Conservation (phyloP, 2,329 filamentous ascomycete genomes). For the Phyllosticta citrichinensis region DNA sequence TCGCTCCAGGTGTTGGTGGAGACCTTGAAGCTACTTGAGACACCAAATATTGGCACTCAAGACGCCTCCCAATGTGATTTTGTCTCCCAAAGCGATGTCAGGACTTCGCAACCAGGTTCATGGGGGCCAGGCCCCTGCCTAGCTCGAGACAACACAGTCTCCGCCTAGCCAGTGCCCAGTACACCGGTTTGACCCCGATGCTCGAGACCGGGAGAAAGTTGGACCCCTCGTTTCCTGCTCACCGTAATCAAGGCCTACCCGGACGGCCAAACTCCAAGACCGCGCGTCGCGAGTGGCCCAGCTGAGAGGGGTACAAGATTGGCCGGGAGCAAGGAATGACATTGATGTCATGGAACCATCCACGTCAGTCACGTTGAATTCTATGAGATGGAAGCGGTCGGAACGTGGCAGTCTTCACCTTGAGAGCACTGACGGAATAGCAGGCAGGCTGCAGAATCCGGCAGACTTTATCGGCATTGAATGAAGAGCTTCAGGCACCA, state of each 20-base stretch:
- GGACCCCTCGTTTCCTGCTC: too few relatives aligned
- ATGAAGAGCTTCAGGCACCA: not conserved
- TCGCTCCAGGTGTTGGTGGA: not conserved
- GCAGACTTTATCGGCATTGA: not conserved
- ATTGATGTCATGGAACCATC: not conserved
- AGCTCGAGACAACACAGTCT: not conserved
- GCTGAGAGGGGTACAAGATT: not conserved
- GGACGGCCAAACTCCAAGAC: not conserved
- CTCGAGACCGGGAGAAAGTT: not conserved
- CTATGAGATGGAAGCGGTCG: not conserved
- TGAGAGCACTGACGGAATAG: not conserved
- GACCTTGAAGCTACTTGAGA: not conserved
- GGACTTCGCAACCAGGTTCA: not conserved
- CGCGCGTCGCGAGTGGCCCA: not conserved
- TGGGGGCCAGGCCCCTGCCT: too few relatives aligned
- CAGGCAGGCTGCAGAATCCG: not conserved
- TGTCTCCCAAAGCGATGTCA: not conserved
- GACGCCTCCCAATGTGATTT: too few relatives aligned
- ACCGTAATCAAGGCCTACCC: not conserved
- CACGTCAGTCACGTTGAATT: not conserved
- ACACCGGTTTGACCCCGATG: not conserved
- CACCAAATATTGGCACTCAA: not conserved
- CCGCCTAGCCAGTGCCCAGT: too few relatives aligned
- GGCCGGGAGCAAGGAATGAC: too few relatives aligned
- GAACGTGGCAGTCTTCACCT: not conserved